Conservation (phyloP, 306 rosid species). For the Morella rubra region DNA sequence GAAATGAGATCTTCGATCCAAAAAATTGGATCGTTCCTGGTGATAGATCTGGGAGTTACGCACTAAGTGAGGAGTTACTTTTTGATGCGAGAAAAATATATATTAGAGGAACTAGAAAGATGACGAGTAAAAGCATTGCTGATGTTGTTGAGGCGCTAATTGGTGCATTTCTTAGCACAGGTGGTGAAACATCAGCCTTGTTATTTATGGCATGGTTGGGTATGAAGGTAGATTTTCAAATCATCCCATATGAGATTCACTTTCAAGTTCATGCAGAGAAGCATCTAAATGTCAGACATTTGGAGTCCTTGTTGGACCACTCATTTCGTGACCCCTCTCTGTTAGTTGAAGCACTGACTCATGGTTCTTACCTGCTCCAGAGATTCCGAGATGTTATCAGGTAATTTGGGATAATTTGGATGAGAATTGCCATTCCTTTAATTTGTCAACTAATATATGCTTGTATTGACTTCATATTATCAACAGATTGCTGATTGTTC, state of each 20-base stretch:
- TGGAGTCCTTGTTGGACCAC: slow-evolving; percentile 60
- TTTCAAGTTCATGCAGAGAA: slow-evolving; percentile 39
- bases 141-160: slow-evolving; percentile 93
- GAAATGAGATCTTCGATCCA: slow-evolving; percentile 60
- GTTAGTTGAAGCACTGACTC: slow-evolving; percentile 84
- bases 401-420: slow-evolving; percentile 30
- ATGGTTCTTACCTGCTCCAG: slow-evolving; percentile 89
- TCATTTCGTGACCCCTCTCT: slow-evolving; percentile 53
- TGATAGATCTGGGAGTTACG: slow-evolving; percentile 23
- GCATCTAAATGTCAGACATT: slow-evolving; percentile 41
- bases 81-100: slow-evolving; percentile 30
- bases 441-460: background rate
- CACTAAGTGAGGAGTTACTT: slow-evolving; percentile 39
- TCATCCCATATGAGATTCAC: slow-evolving; percentile 43
- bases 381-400: slow-evolving; percentile 85
- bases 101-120: slow-evolving; percentile 40
- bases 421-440: background rate
- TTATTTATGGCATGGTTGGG: slow-evolving; percentile 73
- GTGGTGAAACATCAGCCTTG: slow-evolving; percentile 71
- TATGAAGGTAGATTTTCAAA: slow-evolving; percentile 52
- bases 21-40: slow-evolving; percentile 71
- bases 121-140: slow-evolving; percentile 58
- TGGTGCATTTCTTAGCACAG: slow-evolving; percentile 77
- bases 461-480: no score
- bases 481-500: background rate